Evolutionary conservation across 2,329 filamentous ascomycete species (phyloP), one percentile per base, ranked within the genome.

Genomic region (Diplodia sapinea): DNA sequence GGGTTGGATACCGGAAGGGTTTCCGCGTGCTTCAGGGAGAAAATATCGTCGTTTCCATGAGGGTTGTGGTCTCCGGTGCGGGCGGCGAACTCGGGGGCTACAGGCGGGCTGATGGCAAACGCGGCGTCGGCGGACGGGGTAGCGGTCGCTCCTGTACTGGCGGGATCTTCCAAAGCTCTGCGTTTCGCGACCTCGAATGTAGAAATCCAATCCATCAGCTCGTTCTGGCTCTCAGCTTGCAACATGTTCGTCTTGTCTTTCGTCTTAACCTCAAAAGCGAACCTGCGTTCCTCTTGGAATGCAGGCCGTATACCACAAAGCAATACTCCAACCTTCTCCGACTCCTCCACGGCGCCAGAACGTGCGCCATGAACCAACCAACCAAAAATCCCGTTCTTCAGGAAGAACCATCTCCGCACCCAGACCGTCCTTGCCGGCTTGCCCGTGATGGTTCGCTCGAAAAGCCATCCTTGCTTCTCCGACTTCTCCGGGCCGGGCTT

Each of bases 241-340:
- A 99, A 84, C 68, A 97, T 82, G 70, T 97, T 89, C 61, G 90
- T 95, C 70, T 91, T 91, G 74, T 92, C 96, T 79, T 97, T 99
- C 2, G 95, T 99, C 83, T 98, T 99, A 74, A 99, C 91, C 79
- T 99, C 95, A 74, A 99, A 97, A 77, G 95, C 98, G 79, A 98
- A 99, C 17, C 95, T 88, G 49, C 95, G 88, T 74, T 99, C 95
- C 79, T 99, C 95, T 72, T 92, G 89, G 63, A 96, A 91, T 0
- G 94, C 93, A 20, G 94, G 93, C 73, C 94, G 92, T 59, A 95
- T 91, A 74, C 92, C 96, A 81, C 95, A 99, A 49, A 99, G 87
- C 64, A 99, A 81, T 3, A 99, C 94, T 50, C 95, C 95, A 69
- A 97, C 96, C 80, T 96, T 93, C 74, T 99, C 95, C 56, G 93